phyloP scores from a whole-genome alignment of 805 yeast species.

The Starmera quercuum region DNA sequence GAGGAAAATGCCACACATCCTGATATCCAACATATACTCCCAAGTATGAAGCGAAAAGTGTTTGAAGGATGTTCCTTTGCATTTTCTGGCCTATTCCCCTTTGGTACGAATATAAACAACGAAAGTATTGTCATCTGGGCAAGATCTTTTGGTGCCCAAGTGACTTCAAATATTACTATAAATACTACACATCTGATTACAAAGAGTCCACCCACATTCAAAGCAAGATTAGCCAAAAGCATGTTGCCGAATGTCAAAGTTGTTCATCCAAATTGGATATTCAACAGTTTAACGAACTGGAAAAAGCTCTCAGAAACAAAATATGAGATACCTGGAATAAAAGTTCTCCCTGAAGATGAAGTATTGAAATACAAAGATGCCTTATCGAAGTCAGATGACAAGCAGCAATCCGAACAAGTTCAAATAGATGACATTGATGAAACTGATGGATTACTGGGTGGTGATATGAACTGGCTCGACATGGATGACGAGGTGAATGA shows the following conservation, averaged over 20 bases:
- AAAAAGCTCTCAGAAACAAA: slow-evolving; percentile 53
- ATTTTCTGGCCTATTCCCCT: slow-evolving; percentile 84
- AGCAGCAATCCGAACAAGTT: slow-evolving; percentile 27
- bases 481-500: slow-evolving; percentile 47
- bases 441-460: slow-evolving; percentile 26
- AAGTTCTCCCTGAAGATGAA: slow-evolving; percentile 35
- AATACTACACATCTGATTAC: slow-evolving; percentile 87
- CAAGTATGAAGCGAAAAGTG: slow-evolving; percentile 61
- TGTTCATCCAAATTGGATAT: slow-evolving; percentile 92
- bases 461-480: slow-evolving; percentile 21
- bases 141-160: slow-evolving; percentile 82
- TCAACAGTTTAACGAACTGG: slow-evolving; percentile 81
- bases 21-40: slow-evolving; percentile 65
- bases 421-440: slow-evolving; percentile 35
- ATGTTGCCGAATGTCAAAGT: slow-evolving; percentile 53
- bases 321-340: slow-evolving; percentile 43
- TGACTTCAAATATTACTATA: slow-evolving; percentile 61
- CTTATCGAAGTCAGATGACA: slow-evolving; percentile 27
- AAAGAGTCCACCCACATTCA: slow-evolving; percentile 70
- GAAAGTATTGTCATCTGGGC: slow-evolving; percentile 94
- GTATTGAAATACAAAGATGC: slow-evolving; percentile 22
- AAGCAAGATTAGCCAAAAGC: slow-evolving; percentile 73
- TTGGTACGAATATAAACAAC: slow-evolving; percentile 61
- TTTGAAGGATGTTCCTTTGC: slow-evolving; percentile 63
- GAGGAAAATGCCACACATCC: slow-evolving; percentile 43